Evolutionary conservation across 1,139 yeast species (phyloP), one percentile per base, ranked within the genome.

Genomic region (Blastobotrys aristatus): DNA sequence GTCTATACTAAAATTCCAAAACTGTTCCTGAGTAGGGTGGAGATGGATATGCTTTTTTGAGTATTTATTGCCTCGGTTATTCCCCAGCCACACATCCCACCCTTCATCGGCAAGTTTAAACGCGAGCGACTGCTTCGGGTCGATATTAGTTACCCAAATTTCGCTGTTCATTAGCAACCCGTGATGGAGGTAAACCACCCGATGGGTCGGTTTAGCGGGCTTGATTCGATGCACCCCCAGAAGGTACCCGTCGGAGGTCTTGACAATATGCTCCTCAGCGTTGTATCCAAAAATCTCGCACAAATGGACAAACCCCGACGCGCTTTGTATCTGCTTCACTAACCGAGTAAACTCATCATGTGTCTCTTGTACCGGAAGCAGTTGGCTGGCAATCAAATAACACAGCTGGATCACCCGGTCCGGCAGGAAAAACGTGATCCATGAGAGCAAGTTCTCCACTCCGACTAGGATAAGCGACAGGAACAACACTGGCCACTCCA

Each of bases 71-170:
- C 96, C 96, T 47, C 96, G 70, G 60, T 88, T 88, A 64, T 88
- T 88, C 1, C 96, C 96, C 54, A 88, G 68, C 90, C 94, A 88
- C n/a, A 88, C 95, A 61, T 88, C 96, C 63, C 81, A 88, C 2
- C 96, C 96, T 52, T 80, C 64, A 53, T 86, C 90, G 49, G 83
- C 86, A 40, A 90, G 71, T 2, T 79, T 70, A 60, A 85, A 83
- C 0, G 97, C 96, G 47, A 90, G 66, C 58, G 86, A 85, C 45
- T 75, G 72, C 35, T 77, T 62, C 39, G 79, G 76, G 14, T 81
- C 77, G 31, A 80, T 63, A 24, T 62, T 62, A 27, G 92, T 78
- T 40, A 85, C 79, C 97, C 96, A 87, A 7, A 90, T 77, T 59
- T 90, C 97, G 44, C 94, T 81, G 61, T 83, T 81, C 97, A 90